Conservation (phyloP, 768 basidiomycete genomes). For the Suillus cothurnatus region DNA sequence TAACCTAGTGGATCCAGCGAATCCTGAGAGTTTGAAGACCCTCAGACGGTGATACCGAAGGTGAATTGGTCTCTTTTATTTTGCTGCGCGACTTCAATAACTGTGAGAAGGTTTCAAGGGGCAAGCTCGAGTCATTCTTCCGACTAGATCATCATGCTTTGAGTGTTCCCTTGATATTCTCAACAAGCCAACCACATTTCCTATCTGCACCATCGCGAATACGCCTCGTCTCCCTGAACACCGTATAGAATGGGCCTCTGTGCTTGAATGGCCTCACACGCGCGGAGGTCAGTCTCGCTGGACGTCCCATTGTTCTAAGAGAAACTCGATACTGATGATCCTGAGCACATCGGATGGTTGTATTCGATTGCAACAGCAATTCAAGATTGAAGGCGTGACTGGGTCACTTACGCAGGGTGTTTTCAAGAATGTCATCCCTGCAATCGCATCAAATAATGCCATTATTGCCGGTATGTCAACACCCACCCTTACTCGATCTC, state of each 20-base stretch:
- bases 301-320: slow-evolving; percentile 45
- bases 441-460: slow-evolving; percentile 98
- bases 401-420: slow-evolving; percentile 98
- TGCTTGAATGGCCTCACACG: slow-evolving; percentile 96
- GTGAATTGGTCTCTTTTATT: slow-evolving; percentile 40
- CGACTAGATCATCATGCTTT: slow-evolving; percentile 94
- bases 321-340: slow-evolving; percentile 96
- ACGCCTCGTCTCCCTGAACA: slow-evolving; percentile 98
- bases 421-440: slow-evolving; percentile 99
- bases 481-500: background rate
- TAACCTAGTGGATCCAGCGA: slow-evolving; percentile 90
- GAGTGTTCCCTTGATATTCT: slow-evolving; percentile 99
- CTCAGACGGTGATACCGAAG: slow-evolving; percentile 98
- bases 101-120: slow-evolving; percentile 86
- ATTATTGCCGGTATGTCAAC: slow-evolving; percentile 84
- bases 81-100: slow-evolving; percentile 6
- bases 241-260: slow-evolving; percentile 99
- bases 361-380: slow-evolving; percentile 85
- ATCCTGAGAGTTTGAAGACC: slow-evolving; percentile 92
- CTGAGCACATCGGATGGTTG: slow-evolving; percentile 95
- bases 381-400: slow-evolving; percentile 97
- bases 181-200: slow-evolving; percentile 95
- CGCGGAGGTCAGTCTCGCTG: slow-evolving; percentile 64
- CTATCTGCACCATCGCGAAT: slow-evolving; percentile 98
- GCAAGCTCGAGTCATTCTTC: slow-evolving; percentile 95